Base-by-base conservation (phyloP, 2,329 filamentous ascomycete genomes). In the Sporothrix pseudoabietina region DNA sequence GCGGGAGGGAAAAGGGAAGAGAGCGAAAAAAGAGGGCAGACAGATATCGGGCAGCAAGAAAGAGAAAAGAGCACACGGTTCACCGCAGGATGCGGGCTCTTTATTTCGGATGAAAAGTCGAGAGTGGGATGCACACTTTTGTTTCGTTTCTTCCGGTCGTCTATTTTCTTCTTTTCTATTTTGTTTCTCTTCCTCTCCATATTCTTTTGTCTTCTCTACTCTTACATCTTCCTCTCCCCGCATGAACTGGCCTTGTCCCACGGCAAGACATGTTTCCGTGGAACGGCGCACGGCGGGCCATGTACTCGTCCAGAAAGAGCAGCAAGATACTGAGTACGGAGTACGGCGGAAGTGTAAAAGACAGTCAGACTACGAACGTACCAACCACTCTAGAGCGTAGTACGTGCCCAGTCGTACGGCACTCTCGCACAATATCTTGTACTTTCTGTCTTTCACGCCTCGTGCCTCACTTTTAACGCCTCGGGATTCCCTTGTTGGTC, bases 261-360 rank as follows among this genome's bases (percentile, higher is more conserved):
- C 30, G n/a, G 19, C 47, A 22, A 61, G 32, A 47, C 61, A 66
- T 66, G 61, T 66, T 66, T 66, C 61, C 22, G 61, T 66, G 61
- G 39, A 26, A 66, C 61, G 19, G 22, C 10, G 41, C 39, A 66
- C 61, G 14, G 61, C 61, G 61, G 22, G 57, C 52, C 32, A 66
- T 66, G 61, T 30, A 47, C 39, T 14, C 61, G 39, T 66, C 39
- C 61, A 66, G 61, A 66, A 47, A 47, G 61, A 66, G 61, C 19
- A 66, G 61, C 16, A 41, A 19, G 55, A 26, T 26, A 44, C 39
- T 9, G 10, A 47, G 41, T 47, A 41, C 39, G 39, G 39, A 41
- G 39, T 41, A 47, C 26, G 1, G 1, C 26, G 26, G 1, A 26
- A 1, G 26, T 26, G 26, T 26, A 26, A 26, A 26, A 26, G 26